phyloP scores from a whole-genome alignment of 306 rosid species.

The Cucumis melo region DNA sequence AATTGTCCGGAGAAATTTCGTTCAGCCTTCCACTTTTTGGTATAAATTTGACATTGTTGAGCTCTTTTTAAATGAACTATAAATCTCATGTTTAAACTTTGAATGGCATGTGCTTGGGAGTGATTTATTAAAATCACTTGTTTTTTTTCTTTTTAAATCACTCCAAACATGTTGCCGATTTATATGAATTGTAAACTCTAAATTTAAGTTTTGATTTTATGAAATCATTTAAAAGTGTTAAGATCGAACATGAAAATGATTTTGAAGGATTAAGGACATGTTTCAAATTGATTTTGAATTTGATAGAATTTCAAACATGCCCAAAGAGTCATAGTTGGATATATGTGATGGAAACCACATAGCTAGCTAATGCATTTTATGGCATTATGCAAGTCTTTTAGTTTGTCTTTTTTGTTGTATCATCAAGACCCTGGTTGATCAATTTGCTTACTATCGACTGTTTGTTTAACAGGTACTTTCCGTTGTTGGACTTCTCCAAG shows the following conservation, averaged over 20 bases:
- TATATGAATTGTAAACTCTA: too few relatives aligned
- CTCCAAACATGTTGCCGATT: too few relatives aligned
- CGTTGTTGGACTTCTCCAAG: conserved; percentile 98
- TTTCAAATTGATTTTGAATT: too few relatives aligned
- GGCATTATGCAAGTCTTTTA: not conserved
- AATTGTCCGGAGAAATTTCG: not conserved
- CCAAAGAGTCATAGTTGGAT: not conserved
- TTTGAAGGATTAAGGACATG: too few relatives aligned
- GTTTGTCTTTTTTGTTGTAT: not conserved
- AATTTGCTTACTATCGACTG: not conserved
- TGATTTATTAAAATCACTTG: too few relatives aligned
- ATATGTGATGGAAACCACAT: not conserved
- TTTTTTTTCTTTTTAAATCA: too few relatives aligned
- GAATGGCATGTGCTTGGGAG: not conserved
- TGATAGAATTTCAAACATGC: too few relatives aligned
- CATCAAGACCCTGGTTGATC: not conserved
- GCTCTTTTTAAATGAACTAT: not conserved
- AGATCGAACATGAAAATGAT: too few relatives aligned
- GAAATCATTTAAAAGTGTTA: too few relatives aligned
- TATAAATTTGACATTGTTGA: not conserved
- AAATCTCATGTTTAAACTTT: not conserved
- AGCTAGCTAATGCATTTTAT: not conserved
- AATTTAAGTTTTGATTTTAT: too few relatives aligned
- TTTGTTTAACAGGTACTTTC: conserved; percentile 58
- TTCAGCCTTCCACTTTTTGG: not conserved